A percentile compares a stretch with the other conserved stretches of the same genome.
These are phyloP conservation scores for Diaporthe australafricana DNA, from an alignment of 2,329 filamentous ascomycete genomes.

Conservation along the genomic window DNA sequence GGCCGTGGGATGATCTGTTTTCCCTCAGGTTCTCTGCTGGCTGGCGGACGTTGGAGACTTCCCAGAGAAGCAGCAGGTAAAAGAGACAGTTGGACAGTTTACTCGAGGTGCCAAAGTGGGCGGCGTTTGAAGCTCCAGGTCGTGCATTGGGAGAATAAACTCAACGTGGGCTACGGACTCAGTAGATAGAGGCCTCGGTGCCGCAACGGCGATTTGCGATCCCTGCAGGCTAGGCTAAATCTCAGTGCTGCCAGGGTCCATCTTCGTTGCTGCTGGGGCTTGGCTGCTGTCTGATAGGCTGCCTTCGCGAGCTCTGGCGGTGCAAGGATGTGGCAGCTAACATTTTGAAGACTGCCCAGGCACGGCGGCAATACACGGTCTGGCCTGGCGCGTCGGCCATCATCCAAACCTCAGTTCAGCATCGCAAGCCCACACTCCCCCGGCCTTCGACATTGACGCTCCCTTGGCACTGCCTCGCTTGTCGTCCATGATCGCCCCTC, in stretches of 20 bases:
- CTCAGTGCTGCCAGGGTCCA: conserved; percentile 5
- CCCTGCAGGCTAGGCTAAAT: conserved; percentile 11
- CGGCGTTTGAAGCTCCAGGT: neutral
- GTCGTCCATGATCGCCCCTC: conserved; percentile 36
- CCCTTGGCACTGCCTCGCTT: conserved; percentile 33
- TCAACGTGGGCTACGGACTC: neutral
- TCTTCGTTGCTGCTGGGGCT: neutral
- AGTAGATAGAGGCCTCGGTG: conserved; percentile 24
- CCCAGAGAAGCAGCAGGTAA: neutral
- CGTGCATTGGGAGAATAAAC: neutral
- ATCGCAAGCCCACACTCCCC: neutral
- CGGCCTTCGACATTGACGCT: neutral
- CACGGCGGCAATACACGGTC: conserved; percentile 17
- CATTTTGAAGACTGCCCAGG: conserved; percentile 23
- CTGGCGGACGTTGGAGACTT: neutral
- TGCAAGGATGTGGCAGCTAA: conserved; percentile 17
- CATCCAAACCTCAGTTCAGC: conserved; percentile 2
- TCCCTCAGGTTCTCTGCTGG: neutral
- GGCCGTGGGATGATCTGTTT: too few species aligned
- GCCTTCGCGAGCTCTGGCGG: neutral
- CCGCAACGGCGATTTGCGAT: conserved; percentile 24
- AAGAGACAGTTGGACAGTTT: neutral
- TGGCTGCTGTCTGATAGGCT: conserved; percentile 12
- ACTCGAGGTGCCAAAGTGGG: neutral
- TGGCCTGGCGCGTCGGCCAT: conserved; percentile 25